Evolutionary conservation across 2,329 filamentous ascomycete genomes (phyloP), one percentile per base, ranked within the genome.

Genomic region (Epichloe elymi): DNA sequence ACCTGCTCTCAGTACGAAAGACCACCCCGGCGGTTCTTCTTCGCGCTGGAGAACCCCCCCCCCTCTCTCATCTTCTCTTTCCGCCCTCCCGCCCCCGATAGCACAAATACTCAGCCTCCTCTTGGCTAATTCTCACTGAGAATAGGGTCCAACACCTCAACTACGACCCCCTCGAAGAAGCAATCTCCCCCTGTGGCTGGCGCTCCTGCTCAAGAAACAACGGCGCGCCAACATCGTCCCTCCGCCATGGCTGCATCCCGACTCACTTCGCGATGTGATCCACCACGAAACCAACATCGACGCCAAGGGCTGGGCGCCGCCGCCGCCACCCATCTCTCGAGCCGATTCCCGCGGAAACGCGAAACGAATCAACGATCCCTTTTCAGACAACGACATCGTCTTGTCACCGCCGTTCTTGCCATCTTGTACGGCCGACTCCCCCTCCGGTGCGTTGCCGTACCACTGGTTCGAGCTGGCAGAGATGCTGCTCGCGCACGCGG

Each of bases 401-500:
- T 63, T 82, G 0, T 80, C 82, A 0, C 80, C 90, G 4, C 91
- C 91, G 0, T 96, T 96, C 63, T 69, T 94, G 1, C 79, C 81
- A 1, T 83, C 83, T 15, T 88, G 85, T 56, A 89, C 85, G 0
- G 80, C 83, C 19, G 73, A 79, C 45, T 79, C 85, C 80, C 83
- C 83, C 8, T 70, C 81, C 0, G 80, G 82, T 40, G 80, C 83
- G 14, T 72, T 98, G 35, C 93, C 93, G 0, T 97, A 95, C 64
- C 91, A 97, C 70, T 98, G 91, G 90, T 78, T 95, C 41, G 93
- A 97, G 68, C 71, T 97, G 8, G 84, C 86, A 17, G 89, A 95
- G 67, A 82, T 94, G 64, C 73, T 98, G 44, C 78, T 98, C 2
- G 85, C 90, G 45, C 85, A 88, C 51, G 90, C 90, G 4, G 76